Evolutionary conservation across 108 stramenopile genomes (phyloP), one percentile per base, ranked within the genome.

Genomic region (Thalassiosira profunda): DNA sequence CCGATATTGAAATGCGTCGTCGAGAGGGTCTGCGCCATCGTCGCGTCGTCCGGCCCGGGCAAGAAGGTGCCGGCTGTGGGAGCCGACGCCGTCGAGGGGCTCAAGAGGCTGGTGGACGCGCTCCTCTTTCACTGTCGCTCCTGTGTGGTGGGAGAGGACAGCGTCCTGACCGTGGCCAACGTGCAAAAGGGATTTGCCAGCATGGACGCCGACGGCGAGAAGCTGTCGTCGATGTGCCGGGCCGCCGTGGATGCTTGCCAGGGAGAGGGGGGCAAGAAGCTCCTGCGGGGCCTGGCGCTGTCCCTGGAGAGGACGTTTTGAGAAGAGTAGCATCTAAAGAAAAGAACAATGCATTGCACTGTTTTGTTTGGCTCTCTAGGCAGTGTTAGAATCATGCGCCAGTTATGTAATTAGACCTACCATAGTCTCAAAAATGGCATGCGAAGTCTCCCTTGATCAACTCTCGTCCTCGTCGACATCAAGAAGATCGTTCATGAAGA

Each of bases 1-100:
- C 63, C 77, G 42, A 34, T 77, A 10, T 30, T 89, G 10, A 58
- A 70, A 6, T 86, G 82, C 54, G 66, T 76, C 21, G 58, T 72
- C 15, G 73, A 74, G 31, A 78, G 83, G 43, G 85, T 68, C 4
- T 82, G 79, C 36, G 62, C 58, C 21, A 31, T 86, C 1, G 47
- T 89, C n/a, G 33, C 73, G 20, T 36, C 46, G 18, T 48, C 43
- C 28, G 28, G 33, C 30, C 42, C 58, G 1, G 45, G 57, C 9
- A 76, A 64, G 24, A 68, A 69, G 55, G 56, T 68, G 11, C 55
- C 75, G 12, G 5, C 52, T 25, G 53, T 38, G 2, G 61, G 60
- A 25, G 75, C 62, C 10, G 62, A 68, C 48, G 40, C 69, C 30
- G 30, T 37, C 17, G 75, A 76, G 43, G 75, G 75, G 28, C 49